These are phyloP conservation scores for Harringtonia aguacate DNA, from an alignment of 2,329 filamentous ascomycete species.

Conservation along the genomic window DNA sequence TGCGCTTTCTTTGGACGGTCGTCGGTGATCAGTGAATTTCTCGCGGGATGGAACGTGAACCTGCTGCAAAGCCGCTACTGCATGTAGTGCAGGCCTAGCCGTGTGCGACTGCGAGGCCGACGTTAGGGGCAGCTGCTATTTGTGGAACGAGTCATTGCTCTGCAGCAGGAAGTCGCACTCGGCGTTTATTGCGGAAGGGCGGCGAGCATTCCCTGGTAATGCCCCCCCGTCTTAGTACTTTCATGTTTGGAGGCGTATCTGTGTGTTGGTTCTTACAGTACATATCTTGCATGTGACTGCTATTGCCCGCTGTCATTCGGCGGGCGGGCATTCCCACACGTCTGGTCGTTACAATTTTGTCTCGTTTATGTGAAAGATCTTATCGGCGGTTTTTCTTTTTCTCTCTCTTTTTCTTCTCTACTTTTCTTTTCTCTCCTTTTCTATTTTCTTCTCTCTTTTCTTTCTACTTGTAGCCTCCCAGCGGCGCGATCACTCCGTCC, in stretches of 20 bases:
- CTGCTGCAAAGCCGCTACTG: slow-evolving; percentile 3
- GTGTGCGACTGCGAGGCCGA: too few species aligned
- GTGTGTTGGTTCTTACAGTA: too few species aligned
- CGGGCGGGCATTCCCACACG: too few species aligned
- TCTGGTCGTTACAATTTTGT: too few species aligned
- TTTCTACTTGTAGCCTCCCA: not conserved
- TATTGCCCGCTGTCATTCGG: too few species aligned
- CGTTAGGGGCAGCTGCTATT: slow-evolving; percentile 1
- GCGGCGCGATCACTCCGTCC: slow-evolving; percentile 14
- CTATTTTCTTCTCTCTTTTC: not conserved
- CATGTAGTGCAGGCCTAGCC: not conserved
- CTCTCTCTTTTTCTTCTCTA: slow-evolving; percentile 13
- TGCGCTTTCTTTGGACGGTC: not conserved
- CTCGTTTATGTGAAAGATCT: too few species aligned
- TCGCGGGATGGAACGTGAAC: not conserved
- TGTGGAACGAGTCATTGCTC: slow-evolving; percentile 2
- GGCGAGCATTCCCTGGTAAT: too few species aligned
- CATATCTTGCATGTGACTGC: too few species aligned
- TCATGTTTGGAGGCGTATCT: too few species aligned
- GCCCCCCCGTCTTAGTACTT: too few species aligned
- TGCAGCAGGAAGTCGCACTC: not conserved
- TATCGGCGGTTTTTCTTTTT: not conserved
- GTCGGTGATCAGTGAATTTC: slow-evolving; percentile 5
- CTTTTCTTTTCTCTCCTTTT: not conserved
- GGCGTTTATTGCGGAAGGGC: too few species aligned